Base-by-base conservation (phyloP, 1,139 yeast species). In the Candida sanyaensis region DNA sequence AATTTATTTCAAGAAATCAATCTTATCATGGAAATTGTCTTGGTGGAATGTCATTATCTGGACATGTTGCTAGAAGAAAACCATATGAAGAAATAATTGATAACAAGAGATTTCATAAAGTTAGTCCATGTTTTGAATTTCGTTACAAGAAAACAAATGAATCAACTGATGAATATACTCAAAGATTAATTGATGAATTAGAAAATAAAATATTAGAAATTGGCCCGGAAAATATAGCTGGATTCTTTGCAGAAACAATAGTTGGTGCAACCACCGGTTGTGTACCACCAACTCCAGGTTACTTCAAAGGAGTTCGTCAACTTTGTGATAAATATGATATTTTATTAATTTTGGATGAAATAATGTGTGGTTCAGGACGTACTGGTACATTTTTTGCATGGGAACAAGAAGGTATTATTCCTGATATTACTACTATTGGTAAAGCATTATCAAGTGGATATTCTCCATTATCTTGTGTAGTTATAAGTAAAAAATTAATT, bases 331-430 rank as follows among this genome's bases (percentile, higher is more conserved):
- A 82, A 62, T 80, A 82, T 54, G 86, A 83, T 53, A 75, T 81
- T 37, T 59, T 83, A 46, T 70, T 83, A 62, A 73, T 78, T 67
- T 66, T 81, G 50, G 87, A 83, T 60, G 87, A 83, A 64, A 85
- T 82, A 42, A 82, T 82, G 86, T 81, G 86, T 62, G 87, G 87
- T 45, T 73, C 83, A 46, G 86, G 86, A 42, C 73, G 87, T 49
- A 56, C 61, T 37, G 61, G 62, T 10, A 53, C 59, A 2, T 52
- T 57, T 39, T 53, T 54, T 48, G 58, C 59, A 26, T 59, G 59
- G 60, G 60, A 59, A 37, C 51, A 54, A 39, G 51, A 50, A 41
- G 61, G 54, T 1, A 41, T 49, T 24, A 49, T 48, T 2, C 63
- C 63, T 1, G 63, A 59, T 45, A 50, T 59, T 30, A 55, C 55